Conservation (phyloP, 2,329 filamentous ascomycete species). For the Calonectria henricotiae region DNA sequence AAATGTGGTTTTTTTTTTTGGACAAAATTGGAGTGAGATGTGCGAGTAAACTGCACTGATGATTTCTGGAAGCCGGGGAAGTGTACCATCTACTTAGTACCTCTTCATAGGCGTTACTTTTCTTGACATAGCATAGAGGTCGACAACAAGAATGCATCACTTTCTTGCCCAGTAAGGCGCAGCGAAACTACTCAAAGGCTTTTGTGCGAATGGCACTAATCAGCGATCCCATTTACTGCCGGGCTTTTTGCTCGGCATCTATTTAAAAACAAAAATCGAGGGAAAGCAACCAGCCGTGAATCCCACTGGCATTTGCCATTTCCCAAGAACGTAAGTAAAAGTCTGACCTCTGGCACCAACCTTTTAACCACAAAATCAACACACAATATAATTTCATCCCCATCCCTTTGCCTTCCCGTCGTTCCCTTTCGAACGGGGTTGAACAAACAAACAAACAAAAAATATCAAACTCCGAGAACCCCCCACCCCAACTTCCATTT, state of each 20-base stretch:
- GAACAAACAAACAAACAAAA: background rate
- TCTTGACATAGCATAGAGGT: constrained; percentile 1
- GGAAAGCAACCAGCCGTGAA: background rate
- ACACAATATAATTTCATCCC: constrained; percentile 7
- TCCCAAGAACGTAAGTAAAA: background rate
- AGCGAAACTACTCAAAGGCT: background rate
- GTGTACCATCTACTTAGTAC: background rate
- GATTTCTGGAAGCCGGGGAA: background rate
- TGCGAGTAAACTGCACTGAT: constrained; percentile 23
- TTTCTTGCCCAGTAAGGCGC: background rate
- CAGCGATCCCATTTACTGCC: constrained; percentile 6
- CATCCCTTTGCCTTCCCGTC: constrained; percentile 6
- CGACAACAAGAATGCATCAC: background rate
- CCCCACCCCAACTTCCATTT: background rate
- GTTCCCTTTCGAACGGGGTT: background rate
- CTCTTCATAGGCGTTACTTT: constrained; percentile 7
- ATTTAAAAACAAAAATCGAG: constrained; percentile 1
- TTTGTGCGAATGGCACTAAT: constrained; percentile 12
- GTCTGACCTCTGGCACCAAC: constrained; percentile 1
- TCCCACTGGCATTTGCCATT: constrained; percentile 1
- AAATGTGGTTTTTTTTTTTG: constrained; percentile 18
- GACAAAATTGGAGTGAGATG: constrained; percentile 30
- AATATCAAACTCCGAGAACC: constrained; percentile 27
- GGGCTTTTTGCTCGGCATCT: constrained; percentile 12
- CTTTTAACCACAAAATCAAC: constrained; percentile 9